Conservation (phyloP, 305 asterid genomes). For the Solanum hybrid region DNA sequence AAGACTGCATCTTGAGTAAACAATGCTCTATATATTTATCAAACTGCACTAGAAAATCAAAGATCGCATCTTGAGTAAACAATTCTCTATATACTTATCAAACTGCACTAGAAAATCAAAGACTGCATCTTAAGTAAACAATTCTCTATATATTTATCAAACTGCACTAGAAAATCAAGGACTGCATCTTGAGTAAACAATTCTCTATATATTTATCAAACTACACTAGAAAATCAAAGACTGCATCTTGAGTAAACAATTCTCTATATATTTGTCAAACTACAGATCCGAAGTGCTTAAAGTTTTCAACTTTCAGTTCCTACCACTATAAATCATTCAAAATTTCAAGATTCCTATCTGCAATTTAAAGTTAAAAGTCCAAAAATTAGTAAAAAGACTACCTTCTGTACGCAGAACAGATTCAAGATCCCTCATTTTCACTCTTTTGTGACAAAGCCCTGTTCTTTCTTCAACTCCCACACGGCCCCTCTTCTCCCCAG, state of each 20-base stretch:
- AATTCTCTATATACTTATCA: background rate
- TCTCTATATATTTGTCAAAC: background rate
- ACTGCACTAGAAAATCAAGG: background rate
- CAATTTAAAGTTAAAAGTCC: background rate
- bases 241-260: background rate
- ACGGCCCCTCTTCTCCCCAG: conserved; percentile 25
- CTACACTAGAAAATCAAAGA: background rate
- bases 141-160: background rate
- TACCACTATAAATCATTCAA: background rate
- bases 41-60: background rate
- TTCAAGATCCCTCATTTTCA: conserved; percentile 60
- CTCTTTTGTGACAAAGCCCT: conserved; percentile 35
- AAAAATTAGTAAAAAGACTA: conserved; percentile 11
- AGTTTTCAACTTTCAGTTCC: background rate
- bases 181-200: background rate
- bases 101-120: background rate
- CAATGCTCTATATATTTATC: background rate
- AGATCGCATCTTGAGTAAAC: background rate
- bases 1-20: background rate
- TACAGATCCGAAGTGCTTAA: background rate
- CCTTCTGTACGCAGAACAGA: conserved; percentile 64
- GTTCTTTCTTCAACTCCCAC: conserved; percentile 37
- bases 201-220: background rate
- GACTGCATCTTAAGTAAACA: background rate
- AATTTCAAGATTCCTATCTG: background rate